Base-by-base conservation (phyloP, 1,139 yeast species). In the Cylindricascospora bacillispora region DNA sequence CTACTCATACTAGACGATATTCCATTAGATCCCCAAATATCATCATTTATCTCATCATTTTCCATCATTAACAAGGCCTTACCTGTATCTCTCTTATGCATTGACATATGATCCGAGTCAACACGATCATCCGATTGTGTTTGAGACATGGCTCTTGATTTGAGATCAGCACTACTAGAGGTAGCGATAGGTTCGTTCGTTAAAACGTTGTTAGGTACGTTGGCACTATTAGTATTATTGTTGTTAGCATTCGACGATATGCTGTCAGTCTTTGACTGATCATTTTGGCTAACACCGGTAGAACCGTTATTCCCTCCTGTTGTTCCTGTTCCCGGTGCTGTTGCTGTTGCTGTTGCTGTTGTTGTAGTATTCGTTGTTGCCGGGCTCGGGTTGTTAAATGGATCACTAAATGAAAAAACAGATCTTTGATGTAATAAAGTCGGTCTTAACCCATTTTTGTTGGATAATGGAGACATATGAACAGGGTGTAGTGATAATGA, bases 341-440 rank as follows among this genome's bases (percentile, higher is more conserved):
- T 13, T 11, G 20, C 21, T 14, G 13, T 11, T 17, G 21, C 27
- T 20, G 37, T 12, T 16, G 24, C 13, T 6, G 15, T 15, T 17
- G 22, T 41, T 14, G 36, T 52, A 1, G 72, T 10, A 18, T 18
- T 18, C 7, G 7, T 18, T 7, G 21, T 10, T 7, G 10, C 10
- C 9, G 9, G 7, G 7, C 21, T 18, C 10, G 21, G 21, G 10
- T 49, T 59, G 3, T 56, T 49, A 45, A 73, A 73, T 6, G 80
- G 79, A 47, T 73, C 81, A 39, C 73, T 66, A 47, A 75, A 74
- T 10, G 74, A 60, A 44, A 75, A 74, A 39, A 81, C 60, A n/a
- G 78, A 71, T 15, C 20, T 27, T 10, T 21, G 24, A 11, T 12
- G 13, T n/a, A 17, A 7, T 6, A 27, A 10, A 15, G 73, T 63